Percentiles rank a stretch among this genome's conserved stretches.
Conservation (phyloP, 169 alveolate genomes). For the Babesia ovis region DNA sequence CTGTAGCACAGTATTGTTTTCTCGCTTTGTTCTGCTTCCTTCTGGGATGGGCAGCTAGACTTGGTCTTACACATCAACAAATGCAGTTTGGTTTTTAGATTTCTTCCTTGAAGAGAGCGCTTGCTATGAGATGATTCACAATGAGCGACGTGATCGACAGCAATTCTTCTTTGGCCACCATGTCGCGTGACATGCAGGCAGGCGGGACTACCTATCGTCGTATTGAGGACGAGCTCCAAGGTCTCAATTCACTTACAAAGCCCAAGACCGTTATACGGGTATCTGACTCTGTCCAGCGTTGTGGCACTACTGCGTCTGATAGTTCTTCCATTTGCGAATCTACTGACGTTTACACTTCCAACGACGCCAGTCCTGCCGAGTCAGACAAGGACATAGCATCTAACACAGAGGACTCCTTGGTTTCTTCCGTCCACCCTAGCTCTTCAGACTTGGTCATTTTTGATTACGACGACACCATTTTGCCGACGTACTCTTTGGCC, state of each 20-base stretch:
- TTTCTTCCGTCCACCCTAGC: background rate
- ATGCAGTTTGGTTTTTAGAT: constrained; percentile 2
- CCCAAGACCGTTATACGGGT: constrained; percentile 3
- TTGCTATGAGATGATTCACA: background rate
- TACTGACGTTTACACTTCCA: background rate
- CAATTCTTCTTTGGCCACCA: background rate
- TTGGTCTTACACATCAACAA: background rate
- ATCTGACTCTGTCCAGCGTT: constrained; percentile 17
- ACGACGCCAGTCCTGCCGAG: constrained; percentile 5
- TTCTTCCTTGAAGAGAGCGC: background rate
- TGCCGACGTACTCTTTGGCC: constrained; percentile 81
- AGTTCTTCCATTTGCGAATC: constrained; percentile 3
- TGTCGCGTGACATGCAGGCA: constrained; percentile 1
- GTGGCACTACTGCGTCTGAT: constrained; percentile 1
- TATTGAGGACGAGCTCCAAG: constrained; percentile 29
- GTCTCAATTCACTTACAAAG: background rate
- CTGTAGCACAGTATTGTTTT: too few species aligned
- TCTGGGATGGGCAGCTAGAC: too few species aligned
- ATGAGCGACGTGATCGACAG: constrained; percentile 11
- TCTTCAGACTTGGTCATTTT: constrained; percentile 75
- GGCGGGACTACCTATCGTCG: constrained; percentile 37
- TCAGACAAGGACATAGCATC: background rate
- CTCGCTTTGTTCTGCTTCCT: too few species aligned
- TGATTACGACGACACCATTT: constrained; percentile 86
- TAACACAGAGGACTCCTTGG: background rate